Conservation (phyloP, 257 asterid species). For the Scutellaria baicalensis region DNA sequence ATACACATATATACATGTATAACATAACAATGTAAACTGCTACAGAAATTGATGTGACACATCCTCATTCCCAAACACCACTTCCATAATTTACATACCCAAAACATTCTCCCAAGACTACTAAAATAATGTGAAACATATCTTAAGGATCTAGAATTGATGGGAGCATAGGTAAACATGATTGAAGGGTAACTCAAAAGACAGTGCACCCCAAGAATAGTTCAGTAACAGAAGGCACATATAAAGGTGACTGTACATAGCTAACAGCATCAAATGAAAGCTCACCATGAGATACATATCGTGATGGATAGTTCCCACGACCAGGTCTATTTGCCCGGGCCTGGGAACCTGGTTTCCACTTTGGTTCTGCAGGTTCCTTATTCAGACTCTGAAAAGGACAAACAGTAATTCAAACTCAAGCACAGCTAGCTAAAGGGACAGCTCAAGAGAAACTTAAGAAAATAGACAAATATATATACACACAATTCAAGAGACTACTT, state of each 20-base stretch:
- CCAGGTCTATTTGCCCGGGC: slow-evolving; percentile 54
- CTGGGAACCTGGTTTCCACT: slow-evolving; percentile 63
- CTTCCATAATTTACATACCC: not conserved
- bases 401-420: not conserved
- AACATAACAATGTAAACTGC: not conserved
- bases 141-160: not conserved
- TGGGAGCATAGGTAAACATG: not conserved
- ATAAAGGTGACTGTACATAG: not conserved
- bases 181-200: not conserved
- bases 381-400: slow-evolving; percentile 42
- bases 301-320: slow-evolving; percentile 56
- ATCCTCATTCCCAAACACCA: not conserved
- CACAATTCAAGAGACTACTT: not conserved
- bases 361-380: slow-evolving; percentile 60
- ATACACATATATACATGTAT: too few relatives aligned
- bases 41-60: not conserved
- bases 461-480: not conserved
- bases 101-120: not conserved
- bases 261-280: not conserved
- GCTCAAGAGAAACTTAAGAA: not conserved
- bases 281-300: slow-evolving; percentile 57
- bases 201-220: not conserved
- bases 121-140: not conserved
- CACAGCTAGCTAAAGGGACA: slow-evolving; percentile 2
- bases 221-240: not conserved